phyloP scores from a whole-genome alignment of 2,329 filamentous ascomycete species.

The Ciborinia camelliae region DNA sequence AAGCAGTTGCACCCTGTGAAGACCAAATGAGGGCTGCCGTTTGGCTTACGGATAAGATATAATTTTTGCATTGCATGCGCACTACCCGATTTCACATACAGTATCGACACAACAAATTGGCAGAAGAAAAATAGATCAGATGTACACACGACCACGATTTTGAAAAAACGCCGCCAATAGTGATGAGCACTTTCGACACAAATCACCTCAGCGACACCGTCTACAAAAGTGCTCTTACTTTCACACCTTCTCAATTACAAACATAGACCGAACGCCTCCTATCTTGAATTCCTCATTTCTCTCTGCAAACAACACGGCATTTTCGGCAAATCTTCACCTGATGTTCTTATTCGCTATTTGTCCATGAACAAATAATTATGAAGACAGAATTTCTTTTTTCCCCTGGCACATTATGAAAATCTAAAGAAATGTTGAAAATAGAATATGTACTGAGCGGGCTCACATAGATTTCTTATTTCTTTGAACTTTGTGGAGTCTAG shows the following conservation, averaged over 20 bases:
- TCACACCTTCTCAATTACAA: background rate
- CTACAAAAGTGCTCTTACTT: background rate
- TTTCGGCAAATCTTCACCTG: too few species aligned
- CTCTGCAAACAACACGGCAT: background rate
- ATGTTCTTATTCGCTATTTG: too few species aligned
- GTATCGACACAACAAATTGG: background rate
- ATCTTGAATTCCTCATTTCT: background rate
- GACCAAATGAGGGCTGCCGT: background rate
- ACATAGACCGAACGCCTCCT: background rate
- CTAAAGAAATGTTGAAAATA: background rate
- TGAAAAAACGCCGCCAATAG: background rate
- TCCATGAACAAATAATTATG: background rate
- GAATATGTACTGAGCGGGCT: background rate
- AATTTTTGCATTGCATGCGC: background rate
- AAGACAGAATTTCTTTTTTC: background rate
- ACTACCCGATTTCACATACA: background rate
- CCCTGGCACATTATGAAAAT: background rate
- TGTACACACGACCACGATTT: background rate
- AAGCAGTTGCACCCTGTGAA: constrained; percentile 8
- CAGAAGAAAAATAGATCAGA: background rate
- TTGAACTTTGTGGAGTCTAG: background rate
- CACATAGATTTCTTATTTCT: background rate
- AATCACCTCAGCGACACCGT: background rate
- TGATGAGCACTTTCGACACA: background rate
- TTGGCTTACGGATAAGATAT: background rate